Conservation (phyloP, 2,329 filamentous ascomycete species). For the Aspergillus fumigatiaffinis region DNA sequence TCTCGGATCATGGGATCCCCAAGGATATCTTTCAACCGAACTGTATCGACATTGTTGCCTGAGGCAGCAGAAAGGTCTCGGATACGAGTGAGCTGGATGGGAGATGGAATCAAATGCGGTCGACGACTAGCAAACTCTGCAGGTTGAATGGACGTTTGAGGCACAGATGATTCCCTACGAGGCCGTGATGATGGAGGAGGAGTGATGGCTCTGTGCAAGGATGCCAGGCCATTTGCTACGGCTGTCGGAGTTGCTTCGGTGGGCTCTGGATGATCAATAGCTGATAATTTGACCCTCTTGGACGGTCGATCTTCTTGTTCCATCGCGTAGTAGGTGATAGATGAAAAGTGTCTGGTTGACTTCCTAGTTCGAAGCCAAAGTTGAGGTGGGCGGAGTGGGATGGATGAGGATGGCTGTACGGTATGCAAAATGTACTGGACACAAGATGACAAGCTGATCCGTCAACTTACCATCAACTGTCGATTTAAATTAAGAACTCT, state of each 20-base stretch:
- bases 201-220: slow-evolving; percentile 28
- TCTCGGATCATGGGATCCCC: slow-evolving; percentile 68
- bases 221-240: slow-evolving; percentile 13
- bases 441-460: background rate
- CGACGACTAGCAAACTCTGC: background rate
- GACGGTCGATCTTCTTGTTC: slow-evolving; percentile 3
- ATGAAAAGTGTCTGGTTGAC: background rate
- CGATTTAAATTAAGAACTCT: background rate
- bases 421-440: background rate
- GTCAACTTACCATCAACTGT: background rate
- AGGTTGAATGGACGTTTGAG: background rate
- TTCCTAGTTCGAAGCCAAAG: background rate
- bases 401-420: background rate
- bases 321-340: background rate
- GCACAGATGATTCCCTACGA: background rate
- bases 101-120: slow-evolving; percentile 50
- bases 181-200: slow-evolving; percentile 20
- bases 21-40: slow-evolving; percentile 65
- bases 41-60: slow-evolving; percentile 60
- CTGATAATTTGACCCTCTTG: slow-evolving; percentile 11
- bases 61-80: slow-evolving; percentile 54
- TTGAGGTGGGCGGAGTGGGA: background rate
- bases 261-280: background rate
- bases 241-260: background rate
- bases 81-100: slow-evolving; percentile 68